These are phyloP conservation scores for Usnea hakonensis DNA, from an alignment of 495 filamentous ascomycete genomes.

Conservation along the genomic window DNA sequence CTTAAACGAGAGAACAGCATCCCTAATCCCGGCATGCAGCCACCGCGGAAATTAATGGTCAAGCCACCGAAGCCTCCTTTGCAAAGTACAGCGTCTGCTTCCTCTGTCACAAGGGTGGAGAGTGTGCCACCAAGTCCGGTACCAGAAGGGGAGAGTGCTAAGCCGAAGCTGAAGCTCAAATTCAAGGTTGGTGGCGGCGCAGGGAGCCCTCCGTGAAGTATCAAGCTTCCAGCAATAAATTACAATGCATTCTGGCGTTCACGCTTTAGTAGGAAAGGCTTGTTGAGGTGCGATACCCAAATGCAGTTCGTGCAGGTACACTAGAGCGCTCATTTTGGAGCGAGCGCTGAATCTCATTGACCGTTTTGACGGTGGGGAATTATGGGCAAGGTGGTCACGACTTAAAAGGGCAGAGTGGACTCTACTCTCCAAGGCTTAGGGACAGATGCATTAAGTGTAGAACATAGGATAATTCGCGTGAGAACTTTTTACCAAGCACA, in stretches of 20 bases:
- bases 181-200: constrained; percentile 4
- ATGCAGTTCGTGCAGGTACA: neutral
- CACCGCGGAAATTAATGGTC: constrained; percentile 17
- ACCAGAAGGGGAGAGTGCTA: neutral
- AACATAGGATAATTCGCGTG: too few species aligned
- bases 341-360: neutral
- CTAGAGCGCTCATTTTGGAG: neutral
- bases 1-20: constrained; percentile 21
- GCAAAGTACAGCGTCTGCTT: constrained; percentile 1
- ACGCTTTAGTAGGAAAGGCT: neutral
- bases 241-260: neutral
- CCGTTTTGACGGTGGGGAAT: too few species aligned
- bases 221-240: neutral
- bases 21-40: constrained; percentile 4
- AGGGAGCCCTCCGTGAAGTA: neutral
- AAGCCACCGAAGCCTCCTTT: constrained; percentile 10
- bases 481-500: too few species aligned
- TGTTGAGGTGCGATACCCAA: neutral
- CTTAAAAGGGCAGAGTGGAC: too few species aligned
- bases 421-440: too few species aligned
- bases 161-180: constrained; percentile 9
- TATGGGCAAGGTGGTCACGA: too few species aligned
- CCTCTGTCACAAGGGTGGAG: constrained; percentile 5
- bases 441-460: too few species aligned
- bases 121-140: neutral